Percentiles rank a stretch among this genome's conserved stretches.
These are phyloP conservation scores for Pythium brassicae DNA, from an alignment of 352 stramenopile species.

Conservation along the genomic window DNA sequence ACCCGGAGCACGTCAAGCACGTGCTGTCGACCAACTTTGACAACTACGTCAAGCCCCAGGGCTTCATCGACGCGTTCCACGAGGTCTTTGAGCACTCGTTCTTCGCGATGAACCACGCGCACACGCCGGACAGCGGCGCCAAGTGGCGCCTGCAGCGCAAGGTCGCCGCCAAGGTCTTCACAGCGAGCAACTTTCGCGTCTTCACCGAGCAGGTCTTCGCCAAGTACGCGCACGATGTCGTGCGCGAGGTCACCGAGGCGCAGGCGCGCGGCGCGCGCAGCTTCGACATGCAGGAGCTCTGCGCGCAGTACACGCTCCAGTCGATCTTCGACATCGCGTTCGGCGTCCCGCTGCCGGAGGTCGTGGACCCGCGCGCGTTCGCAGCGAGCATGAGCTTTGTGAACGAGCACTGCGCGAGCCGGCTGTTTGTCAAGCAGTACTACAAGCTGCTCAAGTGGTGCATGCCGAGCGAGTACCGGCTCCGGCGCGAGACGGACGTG, in stretches of 20 bases:
- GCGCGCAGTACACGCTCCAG: slow-evolving; percentile 40
- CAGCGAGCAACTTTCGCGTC: slow-evolving; percentile 45
- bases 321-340: slow-evolving; percentile 63
- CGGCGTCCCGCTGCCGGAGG: slow-evolving; percentile 26
- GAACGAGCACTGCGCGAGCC: slow-evolving; percentile 40
- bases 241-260: slow-evolving; percentile 9
- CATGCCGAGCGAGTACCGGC: slow-evolving; percentile 55
- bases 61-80: slow-evolving; percentile 59
- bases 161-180: slow-evolving; percentile 86
- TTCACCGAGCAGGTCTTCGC: slow-evolving; percentile 46
- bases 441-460: slow-evolving; percentile 51
- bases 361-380: slow-evolving; percentile 23
- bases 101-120: slow-evolving; percentile 64
- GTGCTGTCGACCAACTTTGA: slow-evolving; percentile 54
- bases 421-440: slow-evolving; percentile 61
- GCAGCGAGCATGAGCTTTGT: slow-evolving; percentile 48
- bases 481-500: slow-evolving; percentile 20
- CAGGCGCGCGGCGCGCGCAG: slow-evolving; percentile 17
- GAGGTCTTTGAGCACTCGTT: slow-evolving; percentile 72
- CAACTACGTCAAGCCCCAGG: slow-evolving; percentile 75
- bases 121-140: slow-evolving; percentile 43
- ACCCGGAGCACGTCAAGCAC: slow-evolving; percentile 62
- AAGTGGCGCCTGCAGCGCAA: slow-evolving; percentile 78
- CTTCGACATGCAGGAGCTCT: slow-evolving; percentile 45
- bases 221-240: slow-evolving; percentile 31